Evolutionary conservation across 2,329 filamentous ascomycete species (phyloP), one percentile per base, ranked within the genome.

Genomic region (Colletotrichum nymphaeae): DNA sequence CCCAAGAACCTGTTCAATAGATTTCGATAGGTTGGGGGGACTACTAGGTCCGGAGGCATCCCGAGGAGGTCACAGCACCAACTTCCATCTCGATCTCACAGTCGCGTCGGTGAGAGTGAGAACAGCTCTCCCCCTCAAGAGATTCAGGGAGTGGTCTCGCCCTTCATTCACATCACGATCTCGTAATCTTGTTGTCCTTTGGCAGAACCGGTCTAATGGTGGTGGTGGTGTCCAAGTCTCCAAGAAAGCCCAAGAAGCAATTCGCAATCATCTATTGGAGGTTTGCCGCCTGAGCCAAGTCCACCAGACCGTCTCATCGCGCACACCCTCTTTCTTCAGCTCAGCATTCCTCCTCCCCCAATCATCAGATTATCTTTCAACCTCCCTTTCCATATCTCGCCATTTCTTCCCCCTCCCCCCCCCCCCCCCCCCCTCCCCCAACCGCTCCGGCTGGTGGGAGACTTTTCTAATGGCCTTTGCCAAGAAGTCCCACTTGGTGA

Each of bases 11-110:
- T 35, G 14, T 56, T 26, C 63, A 65, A 65, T 65, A 28, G 52
- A 55, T 49, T 49, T 26, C 49, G 55, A 65, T 65, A 53, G 42
- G 28, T 53, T n/a, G 11, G 16, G 32, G 32, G 11, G n/a, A n/a
- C 14, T 8, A 42, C n/a, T 53, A 65, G 49, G 14, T 16, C 30
- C 28, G 22, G 30, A 37, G 3, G 12, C 49, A 28, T 19, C 4
- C 26, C 22, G 12, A 24, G 24, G 52, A 9, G 49, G 69, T 62
- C 63, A 49, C 69, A 46, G 58, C 69, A 58, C 37, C 16, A 4
- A 2, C 58, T 22, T 19, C 30, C 69, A 69, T 72, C 69, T 72
- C 69, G 69, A 72, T 72, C 52, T 5, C 69, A 9, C n/a, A 22
- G 24, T n/a, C 19, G 5, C 16, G 5, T 24, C 19, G 11, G 6